phyloP scores from a whole-genome alignment of 495 filamentous ascomycete species.

The Daldinia childiae region DNA sequence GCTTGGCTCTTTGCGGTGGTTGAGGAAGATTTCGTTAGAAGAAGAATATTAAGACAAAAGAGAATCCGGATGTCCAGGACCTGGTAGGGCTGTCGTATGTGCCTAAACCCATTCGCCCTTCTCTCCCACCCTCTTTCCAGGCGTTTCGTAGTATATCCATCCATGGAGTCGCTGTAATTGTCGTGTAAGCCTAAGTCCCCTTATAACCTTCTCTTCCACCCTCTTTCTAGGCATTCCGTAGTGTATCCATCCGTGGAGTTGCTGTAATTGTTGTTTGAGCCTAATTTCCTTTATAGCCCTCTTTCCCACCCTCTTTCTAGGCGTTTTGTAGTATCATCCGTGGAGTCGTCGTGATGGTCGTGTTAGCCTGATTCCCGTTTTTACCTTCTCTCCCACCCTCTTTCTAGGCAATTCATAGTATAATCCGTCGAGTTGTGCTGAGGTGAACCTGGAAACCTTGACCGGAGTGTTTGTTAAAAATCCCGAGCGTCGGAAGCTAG shows the following conservation, averaged over 20 bases:
- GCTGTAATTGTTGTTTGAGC: too few relatives aligned
- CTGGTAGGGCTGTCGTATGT: neutral
- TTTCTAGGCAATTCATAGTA: neutral
- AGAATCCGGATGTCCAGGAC: neutral
- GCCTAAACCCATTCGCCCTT: neutral
- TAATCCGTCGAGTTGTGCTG: neutral
- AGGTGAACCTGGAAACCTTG: neutral
- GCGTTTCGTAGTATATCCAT: neutral
- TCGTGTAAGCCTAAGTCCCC: too few relatives aligned
- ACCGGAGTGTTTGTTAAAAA: too few relatives aligned
- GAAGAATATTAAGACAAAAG: neutral
- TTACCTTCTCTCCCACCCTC: too few relatives aligned
- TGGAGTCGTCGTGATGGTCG: neutral
- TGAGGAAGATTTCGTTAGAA: neutral
- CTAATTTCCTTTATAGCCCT: too few relatives aligned
- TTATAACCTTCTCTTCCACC: neutral
- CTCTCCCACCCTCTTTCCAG: neutral
- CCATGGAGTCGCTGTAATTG: neutral
- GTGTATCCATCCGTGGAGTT: neutral
- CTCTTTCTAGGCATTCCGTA: neutral
- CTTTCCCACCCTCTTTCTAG: too few relatives aligned
- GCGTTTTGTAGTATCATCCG: too few relatives aligned
- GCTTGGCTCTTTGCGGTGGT: slow-evolving; percentile 5
- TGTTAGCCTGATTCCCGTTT: too few relatives aligned
- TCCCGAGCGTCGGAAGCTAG: neutral